phyloP scores from a whole-genome alignment of 2,329 filamentous ascomycete genomes.

The Scleromitrula shiraiana region DNA sequence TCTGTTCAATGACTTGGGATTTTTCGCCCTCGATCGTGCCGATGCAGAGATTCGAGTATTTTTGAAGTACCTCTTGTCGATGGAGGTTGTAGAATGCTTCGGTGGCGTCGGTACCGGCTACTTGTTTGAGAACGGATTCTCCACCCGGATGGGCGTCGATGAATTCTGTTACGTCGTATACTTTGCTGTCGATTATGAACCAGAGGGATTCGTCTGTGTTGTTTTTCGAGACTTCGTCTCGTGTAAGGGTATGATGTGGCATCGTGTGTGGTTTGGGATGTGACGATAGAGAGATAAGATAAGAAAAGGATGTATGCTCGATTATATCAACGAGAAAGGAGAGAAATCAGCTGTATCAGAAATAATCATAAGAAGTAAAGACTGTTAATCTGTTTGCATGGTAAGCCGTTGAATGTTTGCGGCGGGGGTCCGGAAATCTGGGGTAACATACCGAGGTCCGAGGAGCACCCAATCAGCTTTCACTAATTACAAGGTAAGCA shows the following conservation, averaged over 20 bases:
- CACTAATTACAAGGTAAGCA: not conserved
- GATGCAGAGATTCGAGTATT: slow-evolving; percentile 67
- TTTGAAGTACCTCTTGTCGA: slow-evolving; percentile 77
- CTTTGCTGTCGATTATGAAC: slow-evolving; percentile 79
- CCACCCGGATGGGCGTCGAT: slow-evolving; percentile 75
- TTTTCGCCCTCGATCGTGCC: slow-evolving; percentile 69
- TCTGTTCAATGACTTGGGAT: slow-evolving; percentile 61
- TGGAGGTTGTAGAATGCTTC: slow-evolving; percentile 86
- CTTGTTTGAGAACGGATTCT: slow-evolving; percentile 68
- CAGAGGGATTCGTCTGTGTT: slow-evolving; percentile 61
- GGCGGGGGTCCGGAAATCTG: not conserved
- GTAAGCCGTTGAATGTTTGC: not conserved
- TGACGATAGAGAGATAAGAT: not conserved
- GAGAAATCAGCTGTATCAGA: too few relatives aligned
- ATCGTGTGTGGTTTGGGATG: slow-evolving; percentile 13
- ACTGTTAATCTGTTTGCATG: too few relatives aligned
- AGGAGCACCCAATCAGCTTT: not conserved
- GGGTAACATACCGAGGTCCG: not conserved
- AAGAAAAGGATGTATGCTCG: not conserved
- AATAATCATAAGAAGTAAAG: too few relatives aligned
- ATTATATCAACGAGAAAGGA: not conserved
- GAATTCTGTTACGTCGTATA: slow-evolving; percentile 83
- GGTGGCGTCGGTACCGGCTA: slow-evolving; percentile 76
- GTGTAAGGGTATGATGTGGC: slow-evolving; percentile 34
- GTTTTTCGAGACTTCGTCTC: slow-evolving; percentile 65